A percentile compares a stretch with the other conserved stretches of the same genome.
These are phyloP conservation scores for Nothophaeocryptopus gaeumannii DNA, from an alignment of 2,329 filamentous ascomycete genomes.

Conservation along the genomic window DNA sequence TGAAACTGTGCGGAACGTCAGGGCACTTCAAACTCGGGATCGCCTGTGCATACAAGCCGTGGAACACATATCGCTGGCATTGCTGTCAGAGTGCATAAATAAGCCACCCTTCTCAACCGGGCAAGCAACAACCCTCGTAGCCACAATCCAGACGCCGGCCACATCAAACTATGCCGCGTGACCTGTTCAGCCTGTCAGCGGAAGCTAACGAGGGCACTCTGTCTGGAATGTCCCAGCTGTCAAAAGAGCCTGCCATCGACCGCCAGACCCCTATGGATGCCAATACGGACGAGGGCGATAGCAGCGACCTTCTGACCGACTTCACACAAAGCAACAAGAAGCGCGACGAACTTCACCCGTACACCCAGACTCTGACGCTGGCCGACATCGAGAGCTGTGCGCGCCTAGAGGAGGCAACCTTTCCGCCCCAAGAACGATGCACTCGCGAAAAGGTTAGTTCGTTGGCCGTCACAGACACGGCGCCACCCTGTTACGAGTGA, in stretches of 20 bases:
- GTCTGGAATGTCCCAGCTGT: constrained; percentile 36
- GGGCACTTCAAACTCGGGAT: too few relatives aligned
- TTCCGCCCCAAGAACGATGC: constrained; percentile 57
- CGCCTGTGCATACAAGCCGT: too few relatives aligned
- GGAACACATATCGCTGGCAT: too few relatives aligned
- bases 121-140: not conserved
- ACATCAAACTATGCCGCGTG: constrained; percentile 40
- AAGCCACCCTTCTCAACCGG: constrained; percentile 3
- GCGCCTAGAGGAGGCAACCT: constrained; percentile 56
- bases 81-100: constrained; percentile 1
- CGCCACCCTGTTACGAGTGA: constrained; percentile 19
- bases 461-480: constrained; percentile 7
- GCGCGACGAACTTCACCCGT: constrained; percentile 64
- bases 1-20: too few relatives aligned
- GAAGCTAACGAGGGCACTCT: constrained; percentile 32
- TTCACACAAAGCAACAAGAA: constrained; percentile 22
- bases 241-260: constrained; percentile 19
- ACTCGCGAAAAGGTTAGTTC: constrained; percentile 58
- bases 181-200: constrained; percentile 31
- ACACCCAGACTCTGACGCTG: constrained; percentile 68
- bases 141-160: too few relatives aligned
- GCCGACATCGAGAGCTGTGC: constrained; percentile 64
- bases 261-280: constrained; percentile 7
- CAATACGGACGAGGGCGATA: constrained; percentile 10
- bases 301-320: constrained; percentile 16